phyloP scores from a whole-genome alignment of 164 flowering plant species.

The Aristolochia californica region DNA sequence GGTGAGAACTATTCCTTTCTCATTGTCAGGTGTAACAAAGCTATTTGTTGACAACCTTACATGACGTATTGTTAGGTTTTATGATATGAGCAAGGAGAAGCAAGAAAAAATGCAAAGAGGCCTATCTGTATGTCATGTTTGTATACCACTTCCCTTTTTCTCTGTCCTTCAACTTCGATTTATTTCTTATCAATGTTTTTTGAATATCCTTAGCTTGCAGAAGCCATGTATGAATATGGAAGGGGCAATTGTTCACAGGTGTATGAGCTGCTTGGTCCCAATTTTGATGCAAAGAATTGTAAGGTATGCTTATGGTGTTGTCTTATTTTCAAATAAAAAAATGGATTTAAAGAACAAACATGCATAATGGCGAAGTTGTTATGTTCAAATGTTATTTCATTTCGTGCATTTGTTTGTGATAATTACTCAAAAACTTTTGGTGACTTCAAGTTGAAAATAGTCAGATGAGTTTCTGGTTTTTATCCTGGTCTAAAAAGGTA shows the following conservation, averaged over 20 bases:
- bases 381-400: too few species aligned
- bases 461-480: background rate
- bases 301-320: constrained; percentile 37
- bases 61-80: constrained; percentile 22
- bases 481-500: too few species aligned
- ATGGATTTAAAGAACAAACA: too few species aligned
- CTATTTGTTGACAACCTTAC: too few species aligned
- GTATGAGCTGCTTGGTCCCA: constrained; percentile 52
- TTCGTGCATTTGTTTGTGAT: too few species aligned
- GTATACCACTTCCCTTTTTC: background rate
- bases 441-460: background rate
- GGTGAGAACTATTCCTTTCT: constrained; percentile 24
- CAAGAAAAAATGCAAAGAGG: constrained; percentile 52
- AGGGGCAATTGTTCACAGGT: constrained; percentile 40
- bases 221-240: constrained; percentile 65
- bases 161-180: background rate
- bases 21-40: background rate
- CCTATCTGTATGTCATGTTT: constrained; percentile 37
- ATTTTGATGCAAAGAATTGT: constrained; percentile 50
- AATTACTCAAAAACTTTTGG: too few species aligned
- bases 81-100: constrained; percentile 49
- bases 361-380: too few species aligned
- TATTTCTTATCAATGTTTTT: background rate
- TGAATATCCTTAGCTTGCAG: constrained; percentile 55
- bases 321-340: background rate